Evolutionary conservation across 345 rosid genomes (phyloP), one percentile per base, ranked within the genome.

Genomic region (Eucalyptus brandiana): DNA sequence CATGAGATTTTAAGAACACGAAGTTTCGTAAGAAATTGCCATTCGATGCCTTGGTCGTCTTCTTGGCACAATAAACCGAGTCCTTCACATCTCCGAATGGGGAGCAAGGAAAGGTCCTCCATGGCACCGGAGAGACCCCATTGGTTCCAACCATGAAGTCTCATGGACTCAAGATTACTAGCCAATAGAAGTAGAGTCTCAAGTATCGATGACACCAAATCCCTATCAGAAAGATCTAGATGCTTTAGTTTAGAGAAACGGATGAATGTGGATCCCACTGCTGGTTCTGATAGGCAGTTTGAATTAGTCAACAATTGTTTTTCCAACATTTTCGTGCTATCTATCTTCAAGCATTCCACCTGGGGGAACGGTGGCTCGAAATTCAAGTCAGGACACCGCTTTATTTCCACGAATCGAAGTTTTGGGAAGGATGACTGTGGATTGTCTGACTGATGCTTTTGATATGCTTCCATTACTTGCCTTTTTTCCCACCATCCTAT

Each of bases 331-430:
- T 18, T 72, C 2, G 14, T 9, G 44, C 26, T 4, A 34, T 10
- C 7, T 34, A 34, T 72, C 4, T 3, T 3, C 80, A 69, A 69
- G 24, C 11, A 3, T 10, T 69, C 44, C 44, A 69, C 81, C 0
- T 18, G 81, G 8, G 44, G 81, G 44, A 72, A 34, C 2, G 26
- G 26, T 34, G 81, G 44, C 44, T 2, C 7, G 7, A 34, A 72
- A 72, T n/a, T n/a, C 76, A 65, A n/a, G 11, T 4, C 1, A 1
- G 21, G 37, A 65, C 21, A 65, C 0, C 2, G 0, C 6, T 32
- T 7, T n/a, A 65, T n/a, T 7, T 15, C 3, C 37, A 65, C 76
- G 2, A 0, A 7, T 0, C 37, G 6, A 1, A 65, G 40, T n/a
- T 65, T n/a, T 65, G 40, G 76, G 76, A 65, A 65, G 37, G 37